Evolutionary conservation across 2,329 filamentous ascomycete genomes (phyloP).

Genomic region (Hymenoscyphus albidus): DNA sequence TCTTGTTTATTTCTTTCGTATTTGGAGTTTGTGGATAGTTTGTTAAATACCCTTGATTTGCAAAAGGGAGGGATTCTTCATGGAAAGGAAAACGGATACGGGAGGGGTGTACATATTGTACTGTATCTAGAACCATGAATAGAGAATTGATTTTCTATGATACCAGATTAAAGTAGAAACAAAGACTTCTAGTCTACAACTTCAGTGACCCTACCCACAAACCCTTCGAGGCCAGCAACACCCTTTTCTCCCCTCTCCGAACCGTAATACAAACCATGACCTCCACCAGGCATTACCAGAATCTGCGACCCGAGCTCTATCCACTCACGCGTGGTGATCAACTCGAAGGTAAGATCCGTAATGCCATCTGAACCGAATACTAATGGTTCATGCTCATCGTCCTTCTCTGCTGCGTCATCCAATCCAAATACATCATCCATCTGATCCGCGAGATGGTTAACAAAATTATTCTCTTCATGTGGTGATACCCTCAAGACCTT

Average conservation of each 20-base stretch:
- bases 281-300: slow-evolving; percentile 67
- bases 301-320: slow-evolving; percentile 68
- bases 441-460: slow-evolving; percentile 5
- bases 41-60: not conserved
- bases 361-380: slow-evolving; percentile 39
- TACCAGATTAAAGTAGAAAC: not conserved
- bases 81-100: not conserved
- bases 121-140: not conserved
- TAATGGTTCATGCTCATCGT: slow-evolving; percentile 27
- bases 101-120: not conserved
- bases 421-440: slow-evolving; percentile 55
- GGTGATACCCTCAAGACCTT: slow-evolving; percentile 56
- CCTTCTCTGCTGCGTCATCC: slow-evolving; percentile 44
- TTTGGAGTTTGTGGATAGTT: not conserved
- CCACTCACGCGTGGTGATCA: slow-evolving; percentile 68
- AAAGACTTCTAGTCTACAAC: slow-evolving; percentile 47
- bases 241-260: slow-evolving; percentile 52
- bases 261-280: slow-evolving; percentile 54
- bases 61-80: not conserved
- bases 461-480: slow-evolving; percentile 27
- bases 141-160: not conserved
- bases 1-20: not conserved
- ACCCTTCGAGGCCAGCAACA: slow-evolving; percentile 63
- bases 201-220: slow-evolving; percentile 64
- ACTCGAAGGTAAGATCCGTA: slow-evolving; percentile 60